Base-by-base conservation (phyloP, 129 eudicot species). In the Helianthus annuus region DNA sequence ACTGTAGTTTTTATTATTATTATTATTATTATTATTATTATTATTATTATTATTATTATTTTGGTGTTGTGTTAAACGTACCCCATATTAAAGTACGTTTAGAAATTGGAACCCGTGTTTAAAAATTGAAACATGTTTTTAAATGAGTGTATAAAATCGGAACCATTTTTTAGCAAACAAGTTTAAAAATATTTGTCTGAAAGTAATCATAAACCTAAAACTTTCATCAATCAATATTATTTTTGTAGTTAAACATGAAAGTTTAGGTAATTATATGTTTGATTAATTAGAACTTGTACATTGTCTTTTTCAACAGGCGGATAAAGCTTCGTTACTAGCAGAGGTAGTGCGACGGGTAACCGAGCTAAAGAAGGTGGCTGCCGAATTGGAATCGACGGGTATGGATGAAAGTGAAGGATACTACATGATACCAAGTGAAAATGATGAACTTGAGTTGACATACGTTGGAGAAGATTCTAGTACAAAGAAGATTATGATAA, bases 291-390 rank as follows among this genome's bases (percentile, higher is more conserved):
- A 56, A 19, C 62, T 56, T 13, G 12, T 48, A 75, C 56, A 1
- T 40, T 27, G 29, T 42, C 9, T 55, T 67, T 48, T 55, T 16
- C 29, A 22, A 58, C 74, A 93, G 98, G 79, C 98, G 11, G 98
- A 93, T 85, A 93, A 93, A 78, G 98, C 98, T 3, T 90, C 98
- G 0, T 74, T 93, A 54, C 73, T 93, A 56, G 91, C 88, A 13
- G 98, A 93, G 72, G 98, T 85, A 42, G 98, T 93, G 53, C 81
- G 91, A 49, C 83, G 76, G 5, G 85, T 93, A 70, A 87, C 72
- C 69, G 97, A 93, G 81, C 79, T 93, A 16, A 90, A 93, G 76
- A 78, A 84, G 68, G 62, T 70, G 69, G 78, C 89, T 5, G 48
- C 82, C 4, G 86, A 85, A 61, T 10, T 87, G 40, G 62, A 75